A percentile compares a stretch with the other conserved stretches of the same genome.
Conservation (phyloP, 2,329 filamentous ascomycete genomes). For the Venturia effusa region DNA sequence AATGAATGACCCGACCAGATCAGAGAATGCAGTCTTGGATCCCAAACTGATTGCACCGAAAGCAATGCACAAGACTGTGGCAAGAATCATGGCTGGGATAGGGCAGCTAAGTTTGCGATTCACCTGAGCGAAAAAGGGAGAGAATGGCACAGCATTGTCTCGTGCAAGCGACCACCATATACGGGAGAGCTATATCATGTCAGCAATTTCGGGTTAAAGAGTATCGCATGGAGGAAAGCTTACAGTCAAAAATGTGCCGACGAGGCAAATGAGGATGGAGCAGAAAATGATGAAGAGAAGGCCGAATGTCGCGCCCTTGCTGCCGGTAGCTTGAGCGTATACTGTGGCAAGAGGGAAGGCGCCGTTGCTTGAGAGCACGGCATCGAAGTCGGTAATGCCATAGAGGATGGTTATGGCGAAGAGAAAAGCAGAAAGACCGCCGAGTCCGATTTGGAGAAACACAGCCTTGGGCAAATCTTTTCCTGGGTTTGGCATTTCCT, state of each 20-base stretch:
- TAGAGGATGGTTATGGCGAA: constrained; percentile 28
- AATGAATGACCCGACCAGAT: constrained; percentile 48
- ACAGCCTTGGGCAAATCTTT: constrained; percentile 26
- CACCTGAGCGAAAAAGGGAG: constrained; percentile 41
- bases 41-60: constrained; percentile 48
- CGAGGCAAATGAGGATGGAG: constrained; percentile 37
- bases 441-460: neutral
- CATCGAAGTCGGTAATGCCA: constrained; percentile 10
- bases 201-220: neutral
- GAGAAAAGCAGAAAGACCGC: constrained; percentile 4
- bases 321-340: constrained; percentile 41
- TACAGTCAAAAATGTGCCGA: constrained; percentile 43
- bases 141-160: constrained; percentile 50
- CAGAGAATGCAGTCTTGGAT: constrained; percentile 43
- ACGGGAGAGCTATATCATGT: constrained; percentile 13
- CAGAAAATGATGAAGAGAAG: constrained; percentile 42
- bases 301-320: constrained; percentile 19
- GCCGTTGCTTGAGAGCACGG: constrained; percentile 36
- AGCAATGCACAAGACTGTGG: constrained; percentile 24
- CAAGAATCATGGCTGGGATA: constrained; percentile 47
- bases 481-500: constrained; percentile 31
- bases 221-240: constrained; percentile 18
- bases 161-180: constrained; percentile 45
- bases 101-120: constrained; percentile 46
- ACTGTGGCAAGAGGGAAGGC: constrained; percentile 56